Conservation (phyloP, 139 green algal species). For the Chlorella sp. region DNA sequence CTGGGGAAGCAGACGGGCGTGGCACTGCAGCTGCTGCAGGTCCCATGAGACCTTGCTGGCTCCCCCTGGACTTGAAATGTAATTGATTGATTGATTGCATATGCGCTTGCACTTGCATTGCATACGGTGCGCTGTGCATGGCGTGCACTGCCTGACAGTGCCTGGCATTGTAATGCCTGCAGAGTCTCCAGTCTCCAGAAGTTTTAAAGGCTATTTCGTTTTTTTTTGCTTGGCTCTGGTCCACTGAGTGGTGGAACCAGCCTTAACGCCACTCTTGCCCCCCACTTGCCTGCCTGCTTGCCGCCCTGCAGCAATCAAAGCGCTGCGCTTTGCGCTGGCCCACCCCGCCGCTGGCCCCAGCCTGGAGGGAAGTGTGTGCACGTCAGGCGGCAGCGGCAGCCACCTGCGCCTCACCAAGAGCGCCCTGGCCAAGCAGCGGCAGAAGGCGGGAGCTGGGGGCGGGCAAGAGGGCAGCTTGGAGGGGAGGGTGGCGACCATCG, state of each 20-base stretch:
- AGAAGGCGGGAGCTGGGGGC: not conserved
- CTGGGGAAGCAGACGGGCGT: no score
- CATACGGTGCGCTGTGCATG: not conserved
- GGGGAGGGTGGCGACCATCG: not conserved
- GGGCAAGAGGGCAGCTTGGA: not conserved
- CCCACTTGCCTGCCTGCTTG: not conserved
- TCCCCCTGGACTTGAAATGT: no score
- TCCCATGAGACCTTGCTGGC: no score
- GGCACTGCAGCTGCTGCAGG: no score
- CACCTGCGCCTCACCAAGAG: not conserved
- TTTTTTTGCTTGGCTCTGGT: no score
- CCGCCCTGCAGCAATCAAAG: slow-evolving; percentile 2
- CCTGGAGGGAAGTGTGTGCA: not conserved
- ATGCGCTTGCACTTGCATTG: not conserved
- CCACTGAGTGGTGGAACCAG: no score
- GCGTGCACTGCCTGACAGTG: not conserved
- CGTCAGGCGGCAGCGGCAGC: not conserved
- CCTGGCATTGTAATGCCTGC: not conserved
- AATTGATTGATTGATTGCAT: no score
- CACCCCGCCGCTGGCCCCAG: not conserved
- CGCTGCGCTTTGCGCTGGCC: slow-evolving; percentile 1
- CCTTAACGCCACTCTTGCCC: not conserved
- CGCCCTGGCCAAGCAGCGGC: slow-evolving; percentile 7
- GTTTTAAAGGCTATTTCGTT: no score
- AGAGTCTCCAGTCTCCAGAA: no score